These are phyloP conservation scores for Teunomyces barrocoloradensis DNA, from an alignment of 805 yeast genomes.

Conservation along the genomic window DNA sequence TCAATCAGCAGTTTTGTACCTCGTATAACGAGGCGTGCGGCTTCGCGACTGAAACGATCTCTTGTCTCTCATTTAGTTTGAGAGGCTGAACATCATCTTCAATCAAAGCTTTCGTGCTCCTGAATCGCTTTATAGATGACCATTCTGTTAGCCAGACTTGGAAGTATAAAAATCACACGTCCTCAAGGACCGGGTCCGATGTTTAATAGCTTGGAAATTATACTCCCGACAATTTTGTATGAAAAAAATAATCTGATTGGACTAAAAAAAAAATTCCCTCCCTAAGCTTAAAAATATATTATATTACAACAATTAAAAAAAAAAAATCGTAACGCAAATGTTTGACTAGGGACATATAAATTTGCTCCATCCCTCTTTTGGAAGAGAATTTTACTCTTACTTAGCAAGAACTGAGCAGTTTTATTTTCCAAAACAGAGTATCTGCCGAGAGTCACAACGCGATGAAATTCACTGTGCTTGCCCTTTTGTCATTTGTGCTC, in stretches of 20 bases:
- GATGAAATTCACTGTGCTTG: conserved; percentile 1
- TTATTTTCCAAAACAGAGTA: not conserved
- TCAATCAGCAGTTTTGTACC: conserved; percentile 2
- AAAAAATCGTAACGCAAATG: not conserved
- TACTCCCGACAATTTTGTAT: not conserved
- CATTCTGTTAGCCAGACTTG: too few relatives aligned
- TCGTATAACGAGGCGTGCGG: not conserved
- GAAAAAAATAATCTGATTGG: not conserved
- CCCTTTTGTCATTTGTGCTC: conserved; percentile 3
- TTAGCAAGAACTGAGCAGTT: conserved; percentile 2
- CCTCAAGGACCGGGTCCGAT: too few relatives aligned
- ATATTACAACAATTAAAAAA: not conserved
- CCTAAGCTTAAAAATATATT: not conserved
- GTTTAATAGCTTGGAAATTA: not conserved
- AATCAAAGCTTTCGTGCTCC: too few relatives aligned
- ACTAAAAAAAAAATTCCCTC: not conserved
- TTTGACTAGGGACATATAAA: conserved; percentile 1
- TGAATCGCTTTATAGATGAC: too few relatives aligned
- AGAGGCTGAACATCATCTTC: too few relatives aligned
- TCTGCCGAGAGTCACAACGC: not conserved
- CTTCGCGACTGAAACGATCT: conserved; percentile 1
- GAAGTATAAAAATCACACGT: too few relatives aligned
- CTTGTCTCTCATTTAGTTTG: not conserved
- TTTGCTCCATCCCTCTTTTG: conserved; percentile 3
- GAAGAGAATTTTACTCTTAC: not conserved